phyloP scores from a whole-genome alignment of 148 eudicot species.

The Amaranthus hypochondriacus region DNA sequence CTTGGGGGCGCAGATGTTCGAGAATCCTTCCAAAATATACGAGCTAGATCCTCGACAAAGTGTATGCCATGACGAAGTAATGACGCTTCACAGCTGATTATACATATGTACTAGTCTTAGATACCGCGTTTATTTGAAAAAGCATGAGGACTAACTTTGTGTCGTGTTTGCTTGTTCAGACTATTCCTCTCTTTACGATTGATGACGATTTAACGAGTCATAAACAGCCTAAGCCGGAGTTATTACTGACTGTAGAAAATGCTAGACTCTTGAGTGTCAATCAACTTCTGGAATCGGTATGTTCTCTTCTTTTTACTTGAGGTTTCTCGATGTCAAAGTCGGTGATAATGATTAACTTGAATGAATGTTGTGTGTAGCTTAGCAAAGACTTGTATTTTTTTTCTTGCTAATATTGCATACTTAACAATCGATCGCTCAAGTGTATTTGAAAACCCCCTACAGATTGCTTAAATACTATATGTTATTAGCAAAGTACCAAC shows the following conservation, averaged over 20 bases:
- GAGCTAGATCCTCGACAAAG: slow-evolving; percentile 29
- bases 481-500: too few species aligned
- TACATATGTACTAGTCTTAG: neutral
- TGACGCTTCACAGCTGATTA: neutral
- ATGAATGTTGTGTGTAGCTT: neutral
- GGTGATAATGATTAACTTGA: neutral
- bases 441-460: too few species aligned
- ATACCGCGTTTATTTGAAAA: neutral
- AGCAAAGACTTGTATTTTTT: neutral
- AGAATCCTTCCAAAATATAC: slow-evolving; percentile 30
- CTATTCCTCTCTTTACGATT: slow-evolving; percentile 33
- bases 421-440: too few species aligned
- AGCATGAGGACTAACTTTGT: neutral
- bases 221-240: slow-evolving; percentile 32
- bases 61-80: slow-evolving; percentile 61
- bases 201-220: slow-evolving; percentile 51
- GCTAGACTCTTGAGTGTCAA: slow-evolving; percentile 59
- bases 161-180: slow-evolving; percentile 33
- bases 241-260: slow-evolving; percentile 34
- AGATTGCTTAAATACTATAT: too few species aligned
- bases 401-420: too few species aligned
- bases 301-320: slow-evolving; percentile 19
- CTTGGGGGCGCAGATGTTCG: slow-evolving; percentile 53
- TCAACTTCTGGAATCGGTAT: slow-evolving; percentile 82
- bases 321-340: neutral